Base-by-base conservation (phyloP, 1,139 yeast species). In the Geotrichum reessii region DNA sequence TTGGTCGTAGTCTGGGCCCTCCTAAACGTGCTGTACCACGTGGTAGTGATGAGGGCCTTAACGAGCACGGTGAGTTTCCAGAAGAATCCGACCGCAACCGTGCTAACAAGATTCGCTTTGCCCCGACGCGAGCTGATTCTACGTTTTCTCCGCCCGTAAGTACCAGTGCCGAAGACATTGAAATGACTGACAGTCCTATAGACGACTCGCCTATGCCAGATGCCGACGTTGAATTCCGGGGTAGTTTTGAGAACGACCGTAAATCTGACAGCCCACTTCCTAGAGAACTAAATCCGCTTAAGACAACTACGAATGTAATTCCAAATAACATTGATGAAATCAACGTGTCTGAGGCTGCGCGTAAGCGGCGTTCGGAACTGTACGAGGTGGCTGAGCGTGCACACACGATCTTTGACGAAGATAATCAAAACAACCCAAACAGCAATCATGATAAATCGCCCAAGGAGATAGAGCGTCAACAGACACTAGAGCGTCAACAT, bases 1-100 rank as follows among this genome's bases (percentile, higher is more conserved):
- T 63, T 27, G 65, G 65, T 7, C 44, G 59, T n/a, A 52, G 61
- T 9, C 44, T 63, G 25, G 65, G 65, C 12, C 65, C 65, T 25
- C 65, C 65, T 12, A 60, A 63, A 46, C 57, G 65, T 7, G 62
- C 63, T 14, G 58, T 60, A 6, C 60, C 56, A 17, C 49, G 60
- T 9, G 63, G 55, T 11, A 59, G 62, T 25, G 58, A 56, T 14
- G 58, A 56, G 22, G 61, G 59, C 21, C 44, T 55, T 21, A 48
- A 47, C 9, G 53, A 53, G 12, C 53, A 47, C 27, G 49, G 28
- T 14, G 57, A 49, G 22, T n/a, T 49, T 24, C 27, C 53, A 14
- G 57, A 55, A 21, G 57, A 55, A 14, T 22, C 50, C 22, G 57
- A 40, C 17, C 50, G 28, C 19, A 19, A 19, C 31, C 48, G 44